Base-by-base conservation (phyloP, 1,139 yeast genomes). In the Blastobotrys elegans region DNA sequence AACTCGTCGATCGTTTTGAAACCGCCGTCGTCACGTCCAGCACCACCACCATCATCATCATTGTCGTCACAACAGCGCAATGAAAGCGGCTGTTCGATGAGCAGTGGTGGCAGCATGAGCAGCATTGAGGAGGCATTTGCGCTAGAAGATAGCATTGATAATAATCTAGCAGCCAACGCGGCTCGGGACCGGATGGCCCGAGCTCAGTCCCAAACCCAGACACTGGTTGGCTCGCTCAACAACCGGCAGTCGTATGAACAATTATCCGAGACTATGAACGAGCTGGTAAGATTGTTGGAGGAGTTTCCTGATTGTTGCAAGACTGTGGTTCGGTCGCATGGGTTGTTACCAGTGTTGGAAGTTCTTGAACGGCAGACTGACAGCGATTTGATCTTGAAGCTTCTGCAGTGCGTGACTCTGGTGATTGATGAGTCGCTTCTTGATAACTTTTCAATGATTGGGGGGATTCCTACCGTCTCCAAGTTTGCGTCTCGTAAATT, bases 381-480 rank as follows among this genome's bases (percentile, higher is more conserved):
- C 18, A 48, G 67, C 32, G 59, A 47, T 1, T 43, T 53, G 3
- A 74, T 78, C 70, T 66, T 63, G 41, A 69, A 70, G 40, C 61
- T 73, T 4, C 61, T 79, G 16, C 66, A 74, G 8, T 67, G 74
- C 3, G 61, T 78, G 38, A 73, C 73, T 50, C 50, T 60, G 36
- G 60, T 77, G 1, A 71, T 77, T 49, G 71, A 63, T 27, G 59
- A 58, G 14, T 66, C 70, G 53, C 50, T 70, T 34, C 68, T 76
- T 53, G 82, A 77, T 50, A 76, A 71, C 56, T 75, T 77, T 50
- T 75, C 81, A 52, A 63, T 76, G 31, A 63, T 79, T 41, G 84
- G 84, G 2, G 85, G 85, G 0, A 72, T 80, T 18, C 80, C 83
- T 0, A 60, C 71, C 18, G 63, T 79, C 1, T 70, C 77, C 0